Conservation (phyloP, 78 protist genomes). For the Tieghemostelium lacteum region DNA sequence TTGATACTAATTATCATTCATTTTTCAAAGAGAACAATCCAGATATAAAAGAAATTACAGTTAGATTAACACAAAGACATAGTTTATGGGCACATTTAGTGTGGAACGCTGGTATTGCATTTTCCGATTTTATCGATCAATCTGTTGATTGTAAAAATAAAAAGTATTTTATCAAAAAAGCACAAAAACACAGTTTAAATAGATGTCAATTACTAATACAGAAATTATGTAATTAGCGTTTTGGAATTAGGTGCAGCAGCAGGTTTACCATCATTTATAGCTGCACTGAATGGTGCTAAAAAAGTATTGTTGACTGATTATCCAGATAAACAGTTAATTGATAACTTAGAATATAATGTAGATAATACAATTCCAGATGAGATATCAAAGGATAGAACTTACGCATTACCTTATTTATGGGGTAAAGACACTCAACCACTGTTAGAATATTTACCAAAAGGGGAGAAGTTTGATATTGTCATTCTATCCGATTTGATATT, state of each 20-base stretch:
- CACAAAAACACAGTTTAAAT: not conserved
- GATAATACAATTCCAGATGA: slow-evolving; percentile 10
- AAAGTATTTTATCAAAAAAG: slow-evolving; percentile 1
- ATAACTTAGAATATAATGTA: slow-evolving; percentile 38
- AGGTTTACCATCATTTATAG: slow-evolving; percentile 71
- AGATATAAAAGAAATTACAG: slow-evolving; percentile 6
- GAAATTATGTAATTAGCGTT: slow-evolving; percentile 31
- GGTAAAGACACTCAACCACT: slow-evolving; percentile 51
- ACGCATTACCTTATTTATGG: slow-evolving; percentile 42
- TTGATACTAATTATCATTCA: not conserved
- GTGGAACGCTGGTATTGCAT: slow-evolving; percentile 70
- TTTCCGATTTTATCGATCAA: slow-evolving; percentile 44
- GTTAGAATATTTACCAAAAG: not conserved
- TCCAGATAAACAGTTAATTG: slow-evolving; percentile 30
- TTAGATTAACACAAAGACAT: slow-evolving; percentile 55
- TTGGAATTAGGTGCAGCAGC: slow-evolving; percentile 69
- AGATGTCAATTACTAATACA: not conserved
- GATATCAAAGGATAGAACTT: slow-evolving; percentile 4
- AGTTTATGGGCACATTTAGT: slow-evolving; percentile 73
- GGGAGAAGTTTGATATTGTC: slow-evolving; percentile 54
- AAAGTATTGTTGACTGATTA: slow-evolving; percentile 59
- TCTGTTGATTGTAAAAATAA: slow-evolving; percentile 39
- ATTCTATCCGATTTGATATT: slow-evolving; percentile 65
- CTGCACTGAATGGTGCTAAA: slow-evolving; percentile 38
- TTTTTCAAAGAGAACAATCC: not conserved